These are phyloP conservation scores for Pythium phragmitis DNA, from an alignment of 352 stramenopile genomes.

Conservation along the genomic window DNA sequence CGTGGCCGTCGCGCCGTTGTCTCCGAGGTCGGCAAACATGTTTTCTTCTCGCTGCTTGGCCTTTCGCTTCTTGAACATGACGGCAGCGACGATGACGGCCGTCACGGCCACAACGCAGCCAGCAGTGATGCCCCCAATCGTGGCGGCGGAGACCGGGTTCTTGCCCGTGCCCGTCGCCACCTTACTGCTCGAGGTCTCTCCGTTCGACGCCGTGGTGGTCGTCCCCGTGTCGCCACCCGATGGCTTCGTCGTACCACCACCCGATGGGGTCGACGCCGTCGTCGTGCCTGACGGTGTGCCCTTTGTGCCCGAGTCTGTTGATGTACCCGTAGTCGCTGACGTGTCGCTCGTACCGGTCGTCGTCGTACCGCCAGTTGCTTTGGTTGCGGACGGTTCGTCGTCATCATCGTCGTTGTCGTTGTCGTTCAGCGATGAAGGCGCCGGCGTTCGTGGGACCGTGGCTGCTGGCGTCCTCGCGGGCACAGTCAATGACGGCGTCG, in stretches of 20 bases:
- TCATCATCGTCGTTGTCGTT: background rate
- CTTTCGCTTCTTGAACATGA: constrained; percentile 34
- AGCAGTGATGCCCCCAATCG: constrained; percentile 32
- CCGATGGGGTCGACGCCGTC: background rate
- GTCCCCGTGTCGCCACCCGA: constrained; percentile 1
- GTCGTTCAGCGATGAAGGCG: background rate
- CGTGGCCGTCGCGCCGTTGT: constrained; percentile 37
- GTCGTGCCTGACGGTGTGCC: background rate
- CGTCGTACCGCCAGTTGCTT: background rate
- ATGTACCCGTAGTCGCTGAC: background rate
- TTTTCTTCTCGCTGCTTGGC: constrained; percentile 34
- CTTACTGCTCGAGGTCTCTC: constrained; percentile 24
- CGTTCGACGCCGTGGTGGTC: background rate
- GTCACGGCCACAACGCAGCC: constrained; percentile 28
- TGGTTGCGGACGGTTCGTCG: background rate
- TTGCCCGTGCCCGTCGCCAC: constrained; percentile 6
- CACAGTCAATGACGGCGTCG: background rate
- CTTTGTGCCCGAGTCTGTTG: constrained; percentile 3
- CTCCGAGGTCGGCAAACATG: constrained; percentile 43
- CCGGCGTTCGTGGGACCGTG: background rate
- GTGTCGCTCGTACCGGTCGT: background rate
- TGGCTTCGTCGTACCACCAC: background rate
- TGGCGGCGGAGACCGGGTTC: constrained; percentile 13
- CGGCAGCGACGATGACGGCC: constrained; percentile 17
- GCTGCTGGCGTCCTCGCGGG: background rate